Base-by-base conservation (phyloP, 495 filamentous ascomycete genomes). In the Bacidia gigantensis region DNA sequence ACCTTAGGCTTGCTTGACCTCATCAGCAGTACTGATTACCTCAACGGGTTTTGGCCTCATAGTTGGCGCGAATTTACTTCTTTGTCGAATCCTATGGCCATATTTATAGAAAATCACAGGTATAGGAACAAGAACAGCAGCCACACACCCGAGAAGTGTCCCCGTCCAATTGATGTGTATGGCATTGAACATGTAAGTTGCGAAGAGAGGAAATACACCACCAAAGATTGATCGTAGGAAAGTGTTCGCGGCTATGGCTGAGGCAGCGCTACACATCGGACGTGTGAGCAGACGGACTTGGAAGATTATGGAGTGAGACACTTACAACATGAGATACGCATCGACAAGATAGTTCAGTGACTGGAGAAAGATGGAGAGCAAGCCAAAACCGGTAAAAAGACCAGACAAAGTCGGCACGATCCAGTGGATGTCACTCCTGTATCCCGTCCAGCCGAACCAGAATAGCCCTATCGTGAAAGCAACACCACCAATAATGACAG, bases 201-300 rank as follows among this genome's bases (percentile, higher is more conserved):
- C 73, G 62, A 95, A 95, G 2, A 95, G 72, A 11, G 89, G 89
- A 66, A 94, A 94, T 0, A 74, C 79, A 7, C 84, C 83, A 21
- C 83, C 87, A 42, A 78, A 78, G 0, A 86, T 66, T 3, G 83
- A 89, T 2, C 89, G 84, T 9, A 92, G 70, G 64, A 95, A 88
- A 0, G 89, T 92, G 64, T 95, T 94, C 21, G 82, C 87, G 7
- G 89, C 88, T 44, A 94, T 87, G 23, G 87, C 85, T 3, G 86
- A 90, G 32, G 87, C 87, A 11, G 87, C 87, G 51, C 75, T 80
- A 51, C 29, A 26, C 11, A n/a, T n/a, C 41, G 20, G 38, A 11
- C 25, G 12, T 44, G 41, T 54, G 26, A 60, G 51, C 20, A 47
- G 53, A 56, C 29, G 35, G 9, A 45, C 49, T 49, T 38, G 38